Evolutionary conservation across 2,329 filamentous ascomycete genomes (phyloP).

Genomic region (Purpureocillium takamizusanense): DNA sequence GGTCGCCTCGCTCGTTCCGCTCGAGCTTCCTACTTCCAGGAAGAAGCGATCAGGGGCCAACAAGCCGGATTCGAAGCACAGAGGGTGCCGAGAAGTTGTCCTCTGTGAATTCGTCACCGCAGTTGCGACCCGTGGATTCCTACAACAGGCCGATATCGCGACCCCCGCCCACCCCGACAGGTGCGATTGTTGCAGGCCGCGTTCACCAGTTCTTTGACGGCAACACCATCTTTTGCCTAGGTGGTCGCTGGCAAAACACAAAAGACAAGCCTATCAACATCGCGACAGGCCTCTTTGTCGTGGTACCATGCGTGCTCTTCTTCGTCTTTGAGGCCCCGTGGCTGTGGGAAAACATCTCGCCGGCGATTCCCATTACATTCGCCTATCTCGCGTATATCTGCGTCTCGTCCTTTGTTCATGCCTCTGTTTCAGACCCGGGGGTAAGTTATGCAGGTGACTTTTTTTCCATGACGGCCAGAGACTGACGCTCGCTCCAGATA

Average conservation of each 20-base stretch:
- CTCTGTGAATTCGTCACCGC: conserved; percentile 69
- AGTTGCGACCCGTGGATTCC: conserved; percentile 41
- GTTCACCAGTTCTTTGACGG: conserved; percentile 93
- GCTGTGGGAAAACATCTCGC: conserved; percentile 79
- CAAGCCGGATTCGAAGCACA: conserved; percentile 44
- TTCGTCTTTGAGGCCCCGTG: conserved; percentile 78
- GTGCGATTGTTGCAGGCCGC: conserved; percentile 36
- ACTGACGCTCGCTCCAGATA: conserved; percentile 48
- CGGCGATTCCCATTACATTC: conserved; percentile 81
- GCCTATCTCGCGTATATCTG: conserved; percentile 87
- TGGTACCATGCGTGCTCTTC: conserved; percentile 73
- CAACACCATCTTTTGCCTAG: conserved; percentile 83
- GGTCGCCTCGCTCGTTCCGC: conserved; percentile 67
- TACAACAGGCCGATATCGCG: conserved; percentile 9
- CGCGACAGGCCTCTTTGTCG: conserved; percentile 70
- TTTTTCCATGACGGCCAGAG: not conserved
- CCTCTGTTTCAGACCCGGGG: conserved; percentile 84
- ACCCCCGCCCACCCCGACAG: conserved; percentile 22
- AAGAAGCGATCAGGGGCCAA: conserved; percentile 40
- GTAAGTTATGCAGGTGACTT: conserved; percentile 46
- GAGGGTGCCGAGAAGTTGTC: conserved; percentile 75
- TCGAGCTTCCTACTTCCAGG: conserved; percentile 62
- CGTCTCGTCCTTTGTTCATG: conserved; percentile 88
- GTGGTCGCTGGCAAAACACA: conserved; percentile 82
- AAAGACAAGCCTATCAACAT: conserved; percentile 82